Base-by-base conservation (phyloP, 2,329 filamentous ascomycete species). In the Grosmannia huntii region DNA sequence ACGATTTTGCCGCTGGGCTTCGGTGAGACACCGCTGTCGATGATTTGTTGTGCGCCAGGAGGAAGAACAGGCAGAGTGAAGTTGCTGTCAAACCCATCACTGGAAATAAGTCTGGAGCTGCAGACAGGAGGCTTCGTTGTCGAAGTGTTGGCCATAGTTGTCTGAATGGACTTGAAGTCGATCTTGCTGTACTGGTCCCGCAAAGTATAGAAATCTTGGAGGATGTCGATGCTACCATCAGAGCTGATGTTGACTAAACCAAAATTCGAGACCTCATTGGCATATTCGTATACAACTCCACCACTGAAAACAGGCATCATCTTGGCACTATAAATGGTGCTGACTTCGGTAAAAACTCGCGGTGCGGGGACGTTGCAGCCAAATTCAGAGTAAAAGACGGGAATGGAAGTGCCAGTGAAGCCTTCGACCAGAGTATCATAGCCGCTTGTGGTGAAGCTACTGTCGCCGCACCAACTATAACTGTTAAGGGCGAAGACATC, bases 401-500 rank as follows among this genome's bases (percentile, higher is more conserved):
- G 88, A 44, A 90, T 79, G 19, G 84, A 81, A 46, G 79, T 81
- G 62, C 76, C 76, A 64, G 76, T 71, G 75, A 92, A 90, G 68
- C 84, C 81, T 2, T 73, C 68, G 53, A 87, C 82, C 6, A 86
- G 71, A 12, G 70, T 68, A 65, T 82, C 70, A 67, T 84, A 86
- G 48, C 76, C 74, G 10, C 79, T 77, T 49, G 73, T 76, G 21
- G 73, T 67, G 69, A 79, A 84, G 59, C 73, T 78, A 56, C 80
- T 81, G 38, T 76, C 71, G 44, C 74, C 77, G 62, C 83, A 84
- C 73, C 83, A 86, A 71, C 81, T 84, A 62, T 85, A 86, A 72
- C 83, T 85, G 73, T 91, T 91, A 59, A 92, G 76, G 44, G 87
- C 87, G 66, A 91, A 90, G 66, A 91, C 75, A 66, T 92, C 88